Conservation (phyloP, 371 early-diverging fungal species). For the Vittaforma corneae region DNA sequence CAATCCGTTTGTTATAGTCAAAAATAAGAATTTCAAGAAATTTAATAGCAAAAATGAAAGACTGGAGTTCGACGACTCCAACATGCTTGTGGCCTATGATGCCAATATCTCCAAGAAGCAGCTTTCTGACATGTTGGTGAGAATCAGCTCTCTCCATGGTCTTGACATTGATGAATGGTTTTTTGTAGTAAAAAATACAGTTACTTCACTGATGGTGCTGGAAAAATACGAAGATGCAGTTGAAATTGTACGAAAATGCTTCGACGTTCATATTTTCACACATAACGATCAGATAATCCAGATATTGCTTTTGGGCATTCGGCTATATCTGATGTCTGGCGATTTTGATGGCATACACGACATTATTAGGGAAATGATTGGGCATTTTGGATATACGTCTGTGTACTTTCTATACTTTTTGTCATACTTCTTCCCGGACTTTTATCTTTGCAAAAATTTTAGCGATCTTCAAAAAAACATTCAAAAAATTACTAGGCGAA, state of each 20-base stretch:
- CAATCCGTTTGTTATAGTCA: constrained; percentile 29
- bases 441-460: constrained; percentile 30
- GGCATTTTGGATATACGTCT: constrained; percentile 13
- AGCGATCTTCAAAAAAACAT: constrained; percentile 44
- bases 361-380: constrained; percentile 24
- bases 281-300: constrained; percentile 16
- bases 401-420: constrained; percentile 50
- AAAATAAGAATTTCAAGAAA: constrained; percentile 4
- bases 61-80: not conserved
- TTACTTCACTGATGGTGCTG: constrained; percentile 1
- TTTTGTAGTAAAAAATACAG: constrained; percentile 19
- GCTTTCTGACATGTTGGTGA: not conserved
- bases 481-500: constrained; percentile 33
- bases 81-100: not conserved
- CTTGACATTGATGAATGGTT: constrained; percentile 44
- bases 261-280: constrained; percentile 42
- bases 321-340: constrained; percentile 22
- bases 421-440: constrained; percentile 31
- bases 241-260: constrained; percentile 34
- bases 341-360: constrained; percentile 32
- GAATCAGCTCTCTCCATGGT: constrained; percentile 37
- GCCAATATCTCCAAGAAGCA: constrained; percentile 4
- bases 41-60: constrained; percentile 8
- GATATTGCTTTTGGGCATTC: constrained; percentile 42
- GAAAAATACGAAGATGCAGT: constrained; percentile 16